Base-by-base conservation (phyloP, 805 yeast species). In the Wickerhamiella cacticola region DNA sequence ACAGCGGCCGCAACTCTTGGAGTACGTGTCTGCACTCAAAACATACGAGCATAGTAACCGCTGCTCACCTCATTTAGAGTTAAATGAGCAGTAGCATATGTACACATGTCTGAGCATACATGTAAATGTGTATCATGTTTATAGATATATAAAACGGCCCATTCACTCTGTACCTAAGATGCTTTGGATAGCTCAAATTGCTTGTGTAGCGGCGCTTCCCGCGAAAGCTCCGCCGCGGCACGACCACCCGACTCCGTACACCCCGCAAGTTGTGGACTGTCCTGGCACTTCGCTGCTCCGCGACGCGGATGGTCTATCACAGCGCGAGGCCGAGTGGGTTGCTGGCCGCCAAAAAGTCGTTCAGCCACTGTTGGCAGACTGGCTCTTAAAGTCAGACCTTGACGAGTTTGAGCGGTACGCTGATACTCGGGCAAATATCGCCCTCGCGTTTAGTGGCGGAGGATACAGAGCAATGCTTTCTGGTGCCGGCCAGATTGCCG, bases 381-480 rank as follows among this genome's bases (percentile, higher is more conserved):
- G 42, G 42, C 31, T 39, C 19, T 16, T 6, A 3, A 26, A 39
- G 22, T 39, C 42, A 4, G 5, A 3, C 18, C 19, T 39, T 7
- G 42, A 39, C 19, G 25, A 23, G 3, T 10, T n/a, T 3, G 24
- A 19, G 2, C 6, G 3, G 5, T n/a, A 23, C 19, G 26, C 18
- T n/a, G 42, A 39, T 15, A 24, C 26, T 8, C 19, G 31, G 5
- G 33, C 33, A 6, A 29, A 7, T 5, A 45, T 54, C 22, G 72
- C 69, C 5, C 49, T 67, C 13, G 79, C 86, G 5, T 77, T 79
- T 54, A 76, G 85, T 15, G 96, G 96, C 40, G 96, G 96, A 56
- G 96, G 96, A 4, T 87, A 75, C 58, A 62, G 83, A 45, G 72
- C 83, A 5, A 75, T 78, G 79, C 56, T 78, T 16, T 66, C 68